Percentiles rank a stretch among this genome's conserved stretches.
Conservation (phyloP, 1,284 basidiomycete genomes). For the Tilletia setariae region DNA sequence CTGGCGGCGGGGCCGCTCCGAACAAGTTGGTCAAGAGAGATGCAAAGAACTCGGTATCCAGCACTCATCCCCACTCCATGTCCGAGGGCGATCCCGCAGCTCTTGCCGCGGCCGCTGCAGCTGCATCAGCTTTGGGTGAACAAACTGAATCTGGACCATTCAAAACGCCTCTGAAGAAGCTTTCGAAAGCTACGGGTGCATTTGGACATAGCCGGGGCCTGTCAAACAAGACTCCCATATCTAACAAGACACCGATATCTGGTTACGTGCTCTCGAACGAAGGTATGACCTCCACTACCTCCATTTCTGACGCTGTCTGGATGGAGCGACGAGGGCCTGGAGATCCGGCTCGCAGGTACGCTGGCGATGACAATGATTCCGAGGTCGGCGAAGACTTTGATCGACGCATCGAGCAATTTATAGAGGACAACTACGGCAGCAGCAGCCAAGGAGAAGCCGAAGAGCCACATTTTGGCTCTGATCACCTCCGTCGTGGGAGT, state of each 20-base stretch:
- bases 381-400: slow-evolving; percentile 39
- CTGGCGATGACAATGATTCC: not conserved
- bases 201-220: slow-evolving; percentile 28
- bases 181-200: not conserved
- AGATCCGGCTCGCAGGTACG: not conserved
- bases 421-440: slow-evolving; percentile 33
- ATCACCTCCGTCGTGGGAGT: not conserved
- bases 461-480: not conserved
- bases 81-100: slow-evolving; percentile 29
- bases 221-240: slow-evolving; percentile 26
- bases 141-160: not conserved
- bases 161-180: slow-evolving; percentile 8
- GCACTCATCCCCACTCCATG: slow-evolving; percentile 26
- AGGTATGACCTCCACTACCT: slow-evolving; percentile 18
- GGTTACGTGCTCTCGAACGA: slow-evolving; percentile 31
- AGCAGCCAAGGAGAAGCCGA: slow-evolving; percentile 13
- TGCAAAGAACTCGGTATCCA: not conserved
- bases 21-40: slow-evolving; percentile 13
- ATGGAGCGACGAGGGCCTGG: not conserved
- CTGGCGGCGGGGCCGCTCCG: not conserved
- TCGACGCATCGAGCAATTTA: slow-evolving; percentile 39
- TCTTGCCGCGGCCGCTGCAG: not conserved
- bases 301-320: slow-evolving; percentile 19
- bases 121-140: not conserved
- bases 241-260: slow-evolving; percentile 48